phyloP scores from a whole-genome alignment of 2,329 filamentous ascomycete species.

The Verticillium tricorpus region DNA sequence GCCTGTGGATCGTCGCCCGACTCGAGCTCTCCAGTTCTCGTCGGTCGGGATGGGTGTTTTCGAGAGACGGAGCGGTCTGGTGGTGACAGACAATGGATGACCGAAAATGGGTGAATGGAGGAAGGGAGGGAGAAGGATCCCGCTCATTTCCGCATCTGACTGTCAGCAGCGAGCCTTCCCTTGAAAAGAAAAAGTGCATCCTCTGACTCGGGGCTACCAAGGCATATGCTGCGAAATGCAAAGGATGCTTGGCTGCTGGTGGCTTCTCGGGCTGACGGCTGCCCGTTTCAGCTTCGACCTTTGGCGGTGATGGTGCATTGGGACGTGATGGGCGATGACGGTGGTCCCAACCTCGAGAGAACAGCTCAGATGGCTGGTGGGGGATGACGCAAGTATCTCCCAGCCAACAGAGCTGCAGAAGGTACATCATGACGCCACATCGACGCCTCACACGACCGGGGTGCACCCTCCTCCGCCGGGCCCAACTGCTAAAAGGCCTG shows the following conservation, averaged over 20 bases:
- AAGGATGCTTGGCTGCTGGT: neutral
- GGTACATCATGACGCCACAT: neutral
- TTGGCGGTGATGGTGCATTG: neutral
- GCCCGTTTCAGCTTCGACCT: neutral
- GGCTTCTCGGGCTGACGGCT: neutral
- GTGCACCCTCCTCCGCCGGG: neutral
- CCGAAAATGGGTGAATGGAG: neutral
- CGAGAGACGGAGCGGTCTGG: neutral
- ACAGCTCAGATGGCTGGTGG: neutral
- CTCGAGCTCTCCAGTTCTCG: neutral
- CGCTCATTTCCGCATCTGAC: neutral
- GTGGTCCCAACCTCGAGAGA: neutral
- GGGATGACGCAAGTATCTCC: neutral
- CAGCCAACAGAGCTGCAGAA: neutral
- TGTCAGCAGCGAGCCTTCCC: neutral
- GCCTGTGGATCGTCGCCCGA: neutral
- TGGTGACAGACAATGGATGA: too few species aligned
- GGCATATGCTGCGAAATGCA: neutral
- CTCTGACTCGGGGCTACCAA: neutral
- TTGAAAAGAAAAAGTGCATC: neutral
- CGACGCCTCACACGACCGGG: neutral
- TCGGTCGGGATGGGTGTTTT: neutral
- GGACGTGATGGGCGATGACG: neutral
- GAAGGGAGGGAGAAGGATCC: neutral
- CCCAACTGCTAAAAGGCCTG: neutral